phyloP scores from a whole-genome alignment of 2,329 filamentous ascomycete genomes.

The Erysiphe neolycopersici region DNA sequence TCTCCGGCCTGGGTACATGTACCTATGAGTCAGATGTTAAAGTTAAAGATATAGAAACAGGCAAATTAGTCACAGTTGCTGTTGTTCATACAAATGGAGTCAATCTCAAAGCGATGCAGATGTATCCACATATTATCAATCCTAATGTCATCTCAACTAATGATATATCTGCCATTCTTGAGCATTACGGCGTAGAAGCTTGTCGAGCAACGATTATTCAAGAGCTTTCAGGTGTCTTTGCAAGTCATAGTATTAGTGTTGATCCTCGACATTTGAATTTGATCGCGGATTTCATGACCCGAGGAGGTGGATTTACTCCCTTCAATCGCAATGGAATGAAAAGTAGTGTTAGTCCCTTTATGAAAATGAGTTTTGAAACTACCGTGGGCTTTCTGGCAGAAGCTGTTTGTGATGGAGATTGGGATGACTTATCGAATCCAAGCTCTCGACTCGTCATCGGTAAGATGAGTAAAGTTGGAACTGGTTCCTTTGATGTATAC shows the following conservation, averaged over 20 bases:
- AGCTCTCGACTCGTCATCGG: conserved; percentile 77
- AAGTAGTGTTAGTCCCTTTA: conserved; percentile 68
- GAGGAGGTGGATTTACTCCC: conserved; percentile 62
- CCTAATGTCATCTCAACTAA: conserved; percentile 74
- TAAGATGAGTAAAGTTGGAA: conserved; percentile 56
- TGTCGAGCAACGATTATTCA: conserved; percentile 64
- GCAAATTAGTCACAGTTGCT: conserved; percentile 22
- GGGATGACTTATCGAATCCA: conserved; percentile 65
- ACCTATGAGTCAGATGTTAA: conserved; percentile 36
- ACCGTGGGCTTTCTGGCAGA: conserved; percentile 84
- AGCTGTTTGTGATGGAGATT: conserved; percentile 69
- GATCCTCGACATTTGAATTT: conserved; percentile 82
- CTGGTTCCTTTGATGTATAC: conserved; percentile 76
- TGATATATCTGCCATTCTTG: conserved; percentile 65
- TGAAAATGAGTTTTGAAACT: conserved; percentile 99
- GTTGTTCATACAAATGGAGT: conserved; percentile 59
- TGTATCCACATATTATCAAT: conserved; percentile 63
- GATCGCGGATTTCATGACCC: conserved; percentile 96
- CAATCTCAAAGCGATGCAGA: conserved; percentile 76
- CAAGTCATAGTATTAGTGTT: conserved; percentile 72
- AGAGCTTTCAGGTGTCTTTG: conserved; percentile 69
- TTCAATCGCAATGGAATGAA: conserved; percentile 81
- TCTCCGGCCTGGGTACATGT: conserved; percentile 49
- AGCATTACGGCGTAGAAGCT: conserved; percentile 78
- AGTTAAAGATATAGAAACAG: conserved; percentile 20